Evolutionary conservation across 1,284 basidiomycete species (phyloP).

Genomic region (Testicularia cyperi): DNA sequence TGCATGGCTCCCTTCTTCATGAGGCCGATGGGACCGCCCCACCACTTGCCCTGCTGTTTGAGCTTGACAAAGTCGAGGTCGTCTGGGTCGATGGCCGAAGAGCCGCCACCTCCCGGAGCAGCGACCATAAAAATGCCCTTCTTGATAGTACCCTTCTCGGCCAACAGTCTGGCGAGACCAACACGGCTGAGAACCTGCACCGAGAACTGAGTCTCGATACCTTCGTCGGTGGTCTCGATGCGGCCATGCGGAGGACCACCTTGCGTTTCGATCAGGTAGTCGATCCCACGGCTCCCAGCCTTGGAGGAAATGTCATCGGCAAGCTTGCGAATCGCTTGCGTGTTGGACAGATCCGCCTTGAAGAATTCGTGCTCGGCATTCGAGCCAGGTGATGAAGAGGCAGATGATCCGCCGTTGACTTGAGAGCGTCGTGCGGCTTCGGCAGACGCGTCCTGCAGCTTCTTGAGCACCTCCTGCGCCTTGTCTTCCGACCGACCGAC

Average conservation of each 20-base stretch:
- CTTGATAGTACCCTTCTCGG: constrained; percentile 54
- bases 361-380: constrained; percentile 57
- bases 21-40: constrained; percentile 26
- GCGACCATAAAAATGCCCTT: constrained; percentile 51
- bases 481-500: constrained; percentile 57
- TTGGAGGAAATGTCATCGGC: constrained; percentile 37
- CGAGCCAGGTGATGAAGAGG: not conserved
- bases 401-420: not conserved
- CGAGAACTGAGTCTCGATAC: constrained; percentile 56
- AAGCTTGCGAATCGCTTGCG: constrained; percentile 44
- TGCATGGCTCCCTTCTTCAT: constrained; percentile 21
- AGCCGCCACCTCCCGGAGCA: constrained; percentile 47
- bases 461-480: constrained; percentile 50
- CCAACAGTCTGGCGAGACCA: constrained; percentile 56
- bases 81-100: constrained; percentile 38
- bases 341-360: constrained; percentile 58
- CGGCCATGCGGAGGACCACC: constrained; percentile 43
- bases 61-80: constrained; percentile 51
- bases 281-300: constrained; percentile 49
- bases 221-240: constrained; percentile 8
- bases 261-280: constrained; percentile 60
- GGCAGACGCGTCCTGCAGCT: constrained; percentile 35
- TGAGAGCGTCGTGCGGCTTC: constrained; percentile 23
- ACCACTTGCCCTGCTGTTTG: constrained; percentile 24
- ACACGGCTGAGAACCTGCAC: constrained; percentile 60